Percentiles rank a stretch among this genome's conserved stretches.
phyloP scores from a whole-genome alignment of 148 eudicot species.

The Diospyros lotus region DNA sequence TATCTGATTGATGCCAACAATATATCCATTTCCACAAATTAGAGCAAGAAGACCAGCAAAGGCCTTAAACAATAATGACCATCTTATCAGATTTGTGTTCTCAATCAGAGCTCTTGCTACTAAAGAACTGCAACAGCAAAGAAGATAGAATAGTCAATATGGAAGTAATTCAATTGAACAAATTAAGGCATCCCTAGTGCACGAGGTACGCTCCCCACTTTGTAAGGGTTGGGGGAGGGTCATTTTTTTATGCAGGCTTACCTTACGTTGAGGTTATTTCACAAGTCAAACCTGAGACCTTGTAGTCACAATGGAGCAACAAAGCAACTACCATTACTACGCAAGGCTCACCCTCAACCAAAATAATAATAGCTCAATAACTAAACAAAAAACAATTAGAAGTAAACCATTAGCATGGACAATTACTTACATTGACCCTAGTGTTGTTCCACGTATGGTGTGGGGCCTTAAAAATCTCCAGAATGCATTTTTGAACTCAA shows the following conservation, averaged over 20 bases:
- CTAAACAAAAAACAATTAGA: neutral
- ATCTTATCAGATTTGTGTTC: slow-evolving; percentile 77
- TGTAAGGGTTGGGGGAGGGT: too few relatives aligned
- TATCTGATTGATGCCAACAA: slow-evolving; percentile 98
- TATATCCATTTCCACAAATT: slow-evolving; percentile 94
- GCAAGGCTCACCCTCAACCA: too few relatives aligned
- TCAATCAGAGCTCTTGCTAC: slow-evolving; percentile 86
- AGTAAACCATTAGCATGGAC: neutral
- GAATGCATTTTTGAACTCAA: slow-evolving; percentile 66
- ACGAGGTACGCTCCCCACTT: too few relatives aligned
- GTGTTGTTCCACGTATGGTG: slow-evolving; percentile 92
- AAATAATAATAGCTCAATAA: neutral
- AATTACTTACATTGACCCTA: slow-evolving; percentile 74
- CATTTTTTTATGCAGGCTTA: too few relatives aligned
- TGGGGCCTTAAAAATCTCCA: slow-evolving; percentile 99
- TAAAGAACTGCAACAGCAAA: slow-evolving; percentile 64
- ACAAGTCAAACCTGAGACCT: too few relatives aligned
- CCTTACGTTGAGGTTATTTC: too few relatives aligned
- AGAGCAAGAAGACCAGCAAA: slow-evolving; percentile 82
- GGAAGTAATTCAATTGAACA: too few relatives aligned
- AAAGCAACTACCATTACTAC: too few relatives aligned
- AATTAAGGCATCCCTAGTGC: too few relatives aligned
- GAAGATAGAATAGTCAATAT: neutral
- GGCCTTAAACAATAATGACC: slow-evolving; percentile 86
- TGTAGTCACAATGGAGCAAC: too few relatives aligned